Base-by-base conservation (phyloP, 164 flowering plant genomes). In the Protea cynaroides region DNA sequence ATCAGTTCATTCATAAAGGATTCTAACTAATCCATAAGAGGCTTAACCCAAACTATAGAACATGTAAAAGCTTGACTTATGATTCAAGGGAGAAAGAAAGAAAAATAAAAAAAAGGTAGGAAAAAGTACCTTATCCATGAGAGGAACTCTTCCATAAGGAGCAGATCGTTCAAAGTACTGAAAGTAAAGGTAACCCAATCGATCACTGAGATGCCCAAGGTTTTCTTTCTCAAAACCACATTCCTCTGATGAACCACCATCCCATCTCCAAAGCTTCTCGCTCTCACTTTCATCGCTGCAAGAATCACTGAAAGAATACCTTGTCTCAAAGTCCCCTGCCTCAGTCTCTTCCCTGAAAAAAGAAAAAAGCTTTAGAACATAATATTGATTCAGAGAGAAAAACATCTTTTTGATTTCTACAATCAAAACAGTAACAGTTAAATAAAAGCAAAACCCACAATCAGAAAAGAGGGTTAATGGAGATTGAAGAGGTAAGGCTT, bases 81-180 rank as follows among this genome's bases (percentile, higher is more conserved):
- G 25, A 25, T 23, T 43, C 19, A 7, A 3, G 53, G n/a, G 37
- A 23, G 17, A 40, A 61, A 61, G 8, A 58, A 58, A 63, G 40
- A 62, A 22, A 25, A 67, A 37, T 8, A 13, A 12, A 21, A 40
- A 63, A 38, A 29, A 61, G 6, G 13, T 79, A 12, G 18, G 40
- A 63, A 38, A 29, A 61, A 6, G 13, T 79, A 93, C 98, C 99
- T 94, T 91, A 69, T 94, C 99, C 86, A 81, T 78, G 46, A 92
- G 86, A 70, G 97, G 99, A 50, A 84, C 85, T 73, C 99, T 83
- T 71, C 81, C 87, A 72, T 86, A 91, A 11, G 99, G 99, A 76
- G 91, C 74, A 51, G 88, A 76, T 75, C 76, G 84, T 76, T 94
- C 99, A 54, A 91, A 84, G 68, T 87, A 89, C 73, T 91, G 93